Evolutionary conservation across 768 basidiomycete genomes (phyloP), one percentile per base, ranked within the genome.

Genomic region (Lentinus brumalis): DNA sequence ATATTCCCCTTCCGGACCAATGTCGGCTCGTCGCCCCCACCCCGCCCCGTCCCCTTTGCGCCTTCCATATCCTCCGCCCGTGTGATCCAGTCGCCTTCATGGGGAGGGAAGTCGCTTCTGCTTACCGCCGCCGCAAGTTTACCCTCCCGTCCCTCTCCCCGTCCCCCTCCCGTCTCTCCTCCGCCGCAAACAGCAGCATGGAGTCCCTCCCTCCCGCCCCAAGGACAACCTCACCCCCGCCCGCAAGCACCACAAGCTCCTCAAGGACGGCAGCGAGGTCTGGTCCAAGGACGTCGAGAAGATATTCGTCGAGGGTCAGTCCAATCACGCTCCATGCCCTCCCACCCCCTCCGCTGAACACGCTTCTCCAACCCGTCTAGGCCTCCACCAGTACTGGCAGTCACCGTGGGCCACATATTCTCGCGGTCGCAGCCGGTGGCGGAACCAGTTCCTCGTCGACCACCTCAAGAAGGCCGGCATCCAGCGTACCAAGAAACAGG

Each of bases 371-470:
- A 57, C 45, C 35, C 40, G 52, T 30, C 54, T 54, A 90, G 90
- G 90, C 53, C 86, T 92, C 32, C 83, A 81, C 41, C 83, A 87
- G 63, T 92, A 92, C 71, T 89, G 88, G 88, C 83, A 86, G 30
- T 90, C 89, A 0, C 90, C 89, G 0, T 91, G 87, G 83, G 90
- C 90, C 0, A 87, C 86, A 42, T 91, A 88, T 71, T 88, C 88
- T 32, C 86, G 88, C 21, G 90, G 91, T 35, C 86, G 91, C 67
- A 88, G 86, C 66, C 78, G 89, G 59, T 90, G 88, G 88, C 83
- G 91, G 53, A 92, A 92, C 75, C 90, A 92, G 75, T 93, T 88
- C 71, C 83, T 93, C 63, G 91, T 92, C 70, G 89, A 92, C 64
- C 88, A 89, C 68, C 83, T 93, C 60, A 80, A 86, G 57, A 86